phyloP scores from a whole-genome alignment of 2,329 filamentous ascomycete genomes.

The Calcarisporium arbuscula region DNA sequence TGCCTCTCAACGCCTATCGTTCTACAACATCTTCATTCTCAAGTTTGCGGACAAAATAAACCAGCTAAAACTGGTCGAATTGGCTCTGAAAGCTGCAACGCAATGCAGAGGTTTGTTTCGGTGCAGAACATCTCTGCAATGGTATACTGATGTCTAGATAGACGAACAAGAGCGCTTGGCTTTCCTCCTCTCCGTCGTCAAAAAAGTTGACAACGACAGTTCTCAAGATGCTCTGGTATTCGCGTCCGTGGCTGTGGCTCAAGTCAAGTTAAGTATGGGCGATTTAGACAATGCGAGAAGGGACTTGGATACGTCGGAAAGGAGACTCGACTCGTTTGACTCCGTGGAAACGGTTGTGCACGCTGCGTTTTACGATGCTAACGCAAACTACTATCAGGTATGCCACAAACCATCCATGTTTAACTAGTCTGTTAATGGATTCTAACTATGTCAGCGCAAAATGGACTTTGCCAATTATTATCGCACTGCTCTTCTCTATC shows the following conservation, averaged over 20 bases:
- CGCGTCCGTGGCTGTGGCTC: conserved; percentile 83
- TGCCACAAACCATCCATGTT: background rate
- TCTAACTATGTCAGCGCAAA: conserved; percentile 56
- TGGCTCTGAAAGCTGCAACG: conserved; percentile 80
- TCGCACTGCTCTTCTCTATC: conserved; percentile 93
- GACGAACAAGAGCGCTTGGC: conserved; percentile 79
- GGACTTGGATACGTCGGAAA: conserved; percentile 81
- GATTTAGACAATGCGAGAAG: conserved; percentile 78
- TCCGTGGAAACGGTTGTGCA: conserved; percentile 93
- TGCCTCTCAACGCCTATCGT: conserved; percentile 73
- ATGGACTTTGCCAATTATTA: conserved; percentile 95
- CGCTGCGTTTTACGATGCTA: conserved; percentile 92
- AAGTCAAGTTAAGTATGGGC: conserved; percentile 73
- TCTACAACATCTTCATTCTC: conserved; percentile 93
- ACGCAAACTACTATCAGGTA: conserved; percentile 88
- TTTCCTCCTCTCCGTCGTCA: conserved; percentile 77
- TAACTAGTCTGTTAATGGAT: background rate
- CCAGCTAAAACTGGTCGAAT: conserved; percentile 89
- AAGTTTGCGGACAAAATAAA: conserved; percentile 99
- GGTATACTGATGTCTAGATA: conserved; percentile 29
- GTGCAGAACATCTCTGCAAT: conserved; percentile 5
- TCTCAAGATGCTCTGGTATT: conserved; percentile 96
- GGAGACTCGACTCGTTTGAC: conserved; percentile 85
- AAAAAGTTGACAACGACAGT: conserved; percentile 84
- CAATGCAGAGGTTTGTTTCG: conserved; percentile 66